phyloP scores from a whole-genome alignment of 139 green algal species.

The Tetradesmus obliquus region DNA sequence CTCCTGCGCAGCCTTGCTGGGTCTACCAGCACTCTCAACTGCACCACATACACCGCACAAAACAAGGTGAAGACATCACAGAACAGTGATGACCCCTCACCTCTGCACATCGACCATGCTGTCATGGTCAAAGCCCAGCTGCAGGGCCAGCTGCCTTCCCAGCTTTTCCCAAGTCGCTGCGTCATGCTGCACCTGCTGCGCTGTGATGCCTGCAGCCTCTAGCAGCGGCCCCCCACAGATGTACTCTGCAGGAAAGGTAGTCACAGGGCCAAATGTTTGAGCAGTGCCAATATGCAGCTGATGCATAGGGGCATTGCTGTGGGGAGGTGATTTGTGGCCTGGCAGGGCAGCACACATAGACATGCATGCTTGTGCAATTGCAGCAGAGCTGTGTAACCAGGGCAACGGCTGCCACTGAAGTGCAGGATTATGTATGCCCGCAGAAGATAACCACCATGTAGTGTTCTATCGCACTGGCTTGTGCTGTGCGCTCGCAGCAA shows the following conservation, averaged over 20 bases:
- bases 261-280: too few species aligned
- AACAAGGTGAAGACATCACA: not conserved
- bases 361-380: not conserved
- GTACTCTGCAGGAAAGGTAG: constrained; percentile 59
- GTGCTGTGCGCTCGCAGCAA: not conserved
- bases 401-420: too few species aligned
- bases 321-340: too few species aligned
- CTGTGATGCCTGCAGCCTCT: constrained; percentile 52
- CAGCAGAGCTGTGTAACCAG: too few species aligned
- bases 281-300: too few species aligned
- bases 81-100: constrained; percentile 2
- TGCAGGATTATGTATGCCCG: too few species aligned
- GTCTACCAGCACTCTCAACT: too few species aligned
- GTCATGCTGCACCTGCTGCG: constrained; percentile 53
- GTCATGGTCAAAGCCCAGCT: constrained; percentile 60
- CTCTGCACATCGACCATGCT: constrained; percentile 45
- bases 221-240: constrained; percentile 75
- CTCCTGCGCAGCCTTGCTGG: too few species aligned
- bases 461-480: too few species aligned
- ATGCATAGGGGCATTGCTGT: too few species aligned
- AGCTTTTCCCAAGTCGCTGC: constrained; percentile 61
- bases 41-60: not conserved
- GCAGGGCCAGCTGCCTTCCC: constrained; percentile 50
- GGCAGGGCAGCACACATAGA: not conserved
- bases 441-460: too few species aligned